phyloP scores from a whole-genome alignment of 805 yeast genomes.

The Sugiyamaella qingdaonensis region DNA sequence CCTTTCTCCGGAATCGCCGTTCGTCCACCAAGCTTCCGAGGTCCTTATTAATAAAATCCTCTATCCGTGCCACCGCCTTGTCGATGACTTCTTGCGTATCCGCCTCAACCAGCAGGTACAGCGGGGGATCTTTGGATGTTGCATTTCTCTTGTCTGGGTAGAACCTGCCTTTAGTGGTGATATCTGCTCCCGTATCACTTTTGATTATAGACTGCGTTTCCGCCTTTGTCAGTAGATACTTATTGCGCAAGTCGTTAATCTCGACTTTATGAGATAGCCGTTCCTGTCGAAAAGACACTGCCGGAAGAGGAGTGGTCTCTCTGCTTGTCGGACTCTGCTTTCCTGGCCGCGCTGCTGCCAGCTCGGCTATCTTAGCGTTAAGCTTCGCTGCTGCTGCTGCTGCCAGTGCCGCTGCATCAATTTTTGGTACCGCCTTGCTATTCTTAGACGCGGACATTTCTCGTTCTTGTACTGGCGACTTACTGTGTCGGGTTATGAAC shows the following conservation, averaged over 20 bases:
- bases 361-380: conserved; percentile 29
- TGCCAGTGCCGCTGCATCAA: conserved; percentile 29
- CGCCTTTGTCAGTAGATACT: conserved; percentile 34
- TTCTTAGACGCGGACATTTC: not conserved
- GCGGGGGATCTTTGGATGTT: conserved; percentile 30
- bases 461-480: conserved; percentile 2
- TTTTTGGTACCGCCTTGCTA: conserved; percentile 11
- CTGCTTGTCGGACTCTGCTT: not conserved
- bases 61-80: conserved; percentile 64
- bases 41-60: conserved; percentile 41
- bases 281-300: conserved; percentile 9
- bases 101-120: conserved; percentile 55
- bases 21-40: conserved; percentile 27
- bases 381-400: conserved; percentile 34
- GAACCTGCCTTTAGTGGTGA: conserved; percentile 33
- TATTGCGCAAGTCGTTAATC: conserved; percentile 34
- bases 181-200: conserved; percentile 29
- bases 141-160: conserved; percentile 34
- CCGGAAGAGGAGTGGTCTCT: not conserved
- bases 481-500: not conserved
- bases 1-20: conserved; percentile 25
- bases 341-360: conserved; percentile 1
- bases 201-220: conserved; percentile 30
- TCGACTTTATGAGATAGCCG: conserved; percentile 28
- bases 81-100: conserved; percentile 39